Conservation (phyloP, 176 grass and related monocot genomes). For the Areca catechu region DNA sequence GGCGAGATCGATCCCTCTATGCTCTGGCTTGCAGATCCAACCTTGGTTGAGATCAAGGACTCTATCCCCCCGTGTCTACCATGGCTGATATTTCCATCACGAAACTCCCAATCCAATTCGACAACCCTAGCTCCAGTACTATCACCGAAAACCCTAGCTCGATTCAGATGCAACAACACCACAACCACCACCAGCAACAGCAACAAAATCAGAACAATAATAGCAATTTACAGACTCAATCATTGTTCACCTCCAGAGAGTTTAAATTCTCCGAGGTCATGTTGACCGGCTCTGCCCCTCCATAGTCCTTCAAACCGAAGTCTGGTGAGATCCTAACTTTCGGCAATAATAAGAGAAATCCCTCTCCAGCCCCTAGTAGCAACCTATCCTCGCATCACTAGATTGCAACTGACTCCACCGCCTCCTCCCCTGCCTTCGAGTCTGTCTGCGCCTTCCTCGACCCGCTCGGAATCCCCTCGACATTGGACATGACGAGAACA, state of each 20-base stretch:
- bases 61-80: constrained; percentile 9
- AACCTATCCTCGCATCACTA: no score
- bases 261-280: constrained; percentile 73
- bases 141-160: constrained; percentile 71
- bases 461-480: no score
- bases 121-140: constrained; percentile 66
- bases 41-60: constrained; percentile 61
- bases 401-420: no score
- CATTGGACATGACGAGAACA: no score
- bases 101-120: constrained; percentile 68
- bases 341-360: constrained; percentile 41
- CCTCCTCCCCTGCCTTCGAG: no score
- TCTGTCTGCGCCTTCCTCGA: no score
- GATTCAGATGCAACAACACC: constrained; percentile 15
- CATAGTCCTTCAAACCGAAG: constrained; percentile 71
- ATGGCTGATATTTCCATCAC: no score
- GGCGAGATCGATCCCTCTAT: constrained; percentile 72
- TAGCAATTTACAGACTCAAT: no score
- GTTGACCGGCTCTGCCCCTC: constrained; percentile 27
- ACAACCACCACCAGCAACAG: neutral
- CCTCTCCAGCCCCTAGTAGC: constrained; percentile 46
- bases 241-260: constrained; percentile 63
- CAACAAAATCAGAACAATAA: constrained; percentile 20
- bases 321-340: constrained; percentile 77
- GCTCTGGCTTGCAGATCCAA: constrained; percentile 71